A percentile compares a stretch with the other conserved stretches of the same genome.
Evolutionary conservation across 2,329 filamentous ascomycete species (phyloP).

Genomic region (Paramyrothecium sp.): DNA sequence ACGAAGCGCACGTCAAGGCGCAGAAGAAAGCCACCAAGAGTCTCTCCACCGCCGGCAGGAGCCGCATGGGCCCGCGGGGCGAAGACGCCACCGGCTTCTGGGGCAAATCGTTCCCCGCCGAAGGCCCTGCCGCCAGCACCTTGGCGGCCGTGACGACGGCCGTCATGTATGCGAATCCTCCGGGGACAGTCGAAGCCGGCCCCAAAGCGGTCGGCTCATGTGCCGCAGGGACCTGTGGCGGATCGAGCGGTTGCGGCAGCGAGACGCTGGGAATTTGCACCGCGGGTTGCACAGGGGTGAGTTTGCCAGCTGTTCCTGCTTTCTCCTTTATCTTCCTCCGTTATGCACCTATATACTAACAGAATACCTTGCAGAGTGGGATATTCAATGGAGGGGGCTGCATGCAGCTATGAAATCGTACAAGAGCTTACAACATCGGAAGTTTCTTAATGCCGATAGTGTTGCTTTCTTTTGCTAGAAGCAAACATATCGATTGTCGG

Average conservation of each 20-base stretch:
- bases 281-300: background rate
- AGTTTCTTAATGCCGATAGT: too few species aligned
- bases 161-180: slow-evolving; percentile 11
- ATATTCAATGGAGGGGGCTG: too few species aligned
- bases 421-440: too few species aligned
- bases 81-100: slow-evolving; percentile 10
- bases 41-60: background rate
- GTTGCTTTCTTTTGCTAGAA: too few species aligned
- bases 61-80: slow-evolving; percentile 11
- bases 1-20: background rate
- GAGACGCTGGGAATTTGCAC: background rate
- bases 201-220: background rate
- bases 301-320: background rate
- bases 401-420: too few species aligned
- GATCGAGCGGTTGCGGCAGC: background rate
- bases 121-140: slow-evolving; percentile 8
- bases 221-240: background rate
- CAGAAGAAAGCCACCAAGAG: background rate
- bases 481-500: too few species aligned
- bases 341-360: background rate
- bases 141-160: slow-evolving; percentile 6
- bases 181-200: slow-evolving; percentile 6
- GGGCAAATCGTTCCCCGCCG: slow-evolving; percentile 8
- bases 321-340: background rate
- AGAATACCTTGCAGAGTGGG: background rate